Evolutionary conservation across 257 asterid genomes (phyloP).

Genomic region (Solanum habrochaites): DNA sequence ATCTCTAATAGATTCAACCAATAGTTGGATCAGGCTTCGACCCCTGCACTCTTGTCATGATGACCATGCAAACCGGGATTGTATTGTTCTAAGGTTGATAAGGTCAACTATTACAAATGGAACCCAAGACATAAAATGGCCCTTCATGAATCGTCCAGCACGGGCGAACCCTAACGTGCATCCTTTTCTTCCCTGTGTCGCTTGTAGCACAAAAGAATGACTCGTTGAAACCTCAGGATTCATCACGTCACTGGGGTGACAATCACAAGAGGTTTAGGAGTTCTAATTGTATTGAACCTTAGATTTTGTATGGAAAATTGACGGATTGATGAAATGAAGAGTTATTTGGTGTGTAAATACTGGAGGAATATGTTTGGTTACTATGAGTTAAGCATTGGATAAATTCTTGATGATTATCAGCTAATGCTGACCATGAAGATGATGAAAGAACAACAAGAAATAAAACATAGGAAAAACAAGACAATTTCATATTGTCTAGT

Average conservation of each 20-base stretch:
- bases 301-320: not conserved
- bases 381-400: not conserved
- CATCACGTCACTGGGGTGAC: not conserved
- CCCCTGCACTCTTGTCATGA: not conserved
- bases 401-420: not conserved
- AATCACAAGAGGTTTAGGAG: not conserved
- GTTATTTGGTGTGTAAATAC: not conserved
- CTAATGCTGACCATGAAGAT: not conserved
- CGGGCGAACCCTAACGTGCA: not conserved
- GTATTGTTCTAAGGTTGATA: not conserved
- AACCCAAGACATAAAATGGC: not conserved
- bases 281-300: not conserved
- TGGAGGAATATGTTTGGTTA: not conserved
- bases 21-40: not conserved
- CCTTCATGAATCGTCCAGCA: conserved; percentile 6
- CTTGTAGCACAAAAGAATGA: not conserved
- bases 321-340: not conserved
- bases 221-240: not conserved
- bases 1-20: not conserved
- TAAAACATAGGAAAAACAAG: not conserved
- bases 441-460: not conserved
- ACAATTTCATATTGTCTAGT: not conserved
- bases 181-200: too few species aligned
- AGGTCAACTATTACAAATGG: not conserved
- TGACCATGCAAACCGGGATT: too few species aligned